Evolutionary conservation across 371 early-diverging fungal genomes (phyloP).

Genomic region (Lichtheimia ramosa): DNA sequence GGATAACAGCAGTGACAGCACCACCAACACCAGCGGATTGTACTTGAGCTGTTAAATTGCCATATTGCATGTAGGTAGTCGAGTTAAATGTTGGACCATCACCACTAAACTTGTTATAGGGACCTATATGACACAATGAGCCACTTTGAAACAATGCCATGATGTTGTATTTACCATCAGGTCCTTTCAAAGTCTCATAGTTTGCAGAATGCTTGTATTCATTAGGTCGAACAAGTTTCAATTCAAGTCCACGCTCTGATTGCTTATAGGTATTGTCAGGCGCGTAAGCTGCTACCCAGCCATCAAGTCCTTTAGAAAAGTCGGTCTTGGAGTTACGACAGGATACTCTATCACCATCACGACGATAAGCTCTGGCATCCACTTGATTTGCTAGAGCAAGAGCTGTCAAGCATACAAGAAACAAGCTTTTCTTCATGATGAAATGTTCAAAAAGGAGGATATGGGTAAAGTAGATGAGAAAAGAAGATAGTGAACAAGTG

Average conservation of each 20-base stretch:
- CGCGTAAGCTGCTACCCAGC: slow-evolving; percentile 26
- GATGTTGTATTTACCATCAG: background rate
- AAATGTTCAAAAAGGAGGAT: no score
- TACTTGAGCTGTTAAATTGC: slow-evolving; percentile 28
- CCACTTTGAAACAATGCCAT: background rate
- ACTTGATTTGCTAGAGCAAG: no score
- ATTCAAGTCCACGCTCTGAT: slow-evolving; percentile 23
- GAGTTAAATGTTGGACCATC: slow-evolving; percentile 41
- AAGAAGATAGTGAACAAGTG: no score
- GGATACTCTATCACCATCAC: background rate
- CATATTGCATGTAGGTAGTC: slow-evolving; percentile 37
- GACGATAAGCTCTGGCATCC: no score
- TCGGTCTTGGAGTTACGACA: slow-evolving; percentile 28
- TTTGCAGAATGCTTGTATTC: no score
- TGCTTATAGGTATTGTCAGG: slow-evolving; percentile 15
- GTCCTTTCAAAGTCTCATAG: background rate
- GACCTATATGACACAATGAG: slow-evolving; percentile 14
- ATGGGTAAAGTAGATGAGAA: no score
- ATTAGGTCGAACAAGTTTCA: slow-evolving; percentile 29
- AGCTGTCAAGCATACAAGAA: no score
- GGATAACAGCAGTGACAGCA: slow-evolving; percentile 42
- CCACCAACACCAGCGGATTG: slow-evolving; percentile 34
- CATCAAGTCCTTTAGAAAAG: slow-evolving; percentile 24
- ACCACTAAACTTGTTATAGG: slow-evolving; percentile 29
- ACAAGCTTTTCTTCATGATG: no score